A percentile compares a stretch with the other conserved stretches of the same genome.
These are phyloP conservation scores for Phellinidium pouzarii DNA, from an alignment of 1,284 basidiomycete genomes.

Conservation along the genomic window DNA sequence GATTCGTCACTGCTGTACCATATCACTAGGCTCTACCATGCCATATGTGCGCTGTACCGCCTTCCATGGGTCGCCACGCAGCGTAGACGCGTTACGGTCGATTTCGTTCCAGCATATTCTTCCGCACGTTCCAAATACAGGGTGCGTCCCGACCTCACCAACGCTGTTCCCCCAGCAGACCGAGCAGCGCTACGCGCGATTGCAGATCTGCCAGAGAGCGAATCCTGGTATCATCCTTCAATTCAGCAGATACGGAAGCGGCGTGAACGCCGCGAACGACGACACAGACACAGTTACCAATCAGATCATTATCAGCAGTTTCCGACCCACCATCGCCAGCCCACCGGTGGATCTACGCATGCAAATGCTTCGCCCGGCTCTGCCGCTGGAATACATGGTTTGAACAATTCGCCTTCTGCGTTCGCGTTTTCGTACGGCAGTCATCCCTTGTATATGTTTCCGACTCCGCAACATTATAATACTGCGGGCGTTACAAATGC, in stretches of 20 bases:
- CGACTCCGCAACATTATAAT: not conserved
- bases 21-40: not conserved
- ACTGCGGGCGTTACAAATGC: not conserved
- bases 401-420: not conserved
- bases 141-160: not conserved
- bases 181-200: not conserved
- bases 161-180: not conserved
- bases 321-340: not conserved
- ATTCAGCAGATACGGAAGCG: constrained; percentile 7
- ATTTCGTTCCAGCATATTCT: constrained; percentile 8
- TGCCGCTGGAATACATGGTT: not conserved
- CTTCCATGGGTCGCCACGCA: constrained; percentile 12
- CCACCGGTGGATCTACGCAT: not conserved
- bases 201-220: constrained; percentile 3
- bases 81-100: constrained; percentile 7
- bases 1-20: constrained; percentile 1
- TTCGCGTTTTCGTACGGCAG: not conserved
- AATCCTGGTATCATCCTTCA: constrained; percentile 13
- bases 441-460: not conserved
- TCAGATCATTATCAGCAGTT: not conserved
- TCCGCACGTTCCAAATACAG: constrained; percentile 2
- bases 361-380: constrained; percentile 1
- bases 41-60: constrained; percentile 1
- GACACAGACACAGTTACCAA: not conserved
- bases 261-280: not conserved